A percentile compares a stretch with the other conserved stretches of the same genome.
These are phyloP conservation scores for Venturia oleaginea DNA, from an alignment of 2,329 filamentous ascomycete species.

Conservation along the genomic window DNA sequence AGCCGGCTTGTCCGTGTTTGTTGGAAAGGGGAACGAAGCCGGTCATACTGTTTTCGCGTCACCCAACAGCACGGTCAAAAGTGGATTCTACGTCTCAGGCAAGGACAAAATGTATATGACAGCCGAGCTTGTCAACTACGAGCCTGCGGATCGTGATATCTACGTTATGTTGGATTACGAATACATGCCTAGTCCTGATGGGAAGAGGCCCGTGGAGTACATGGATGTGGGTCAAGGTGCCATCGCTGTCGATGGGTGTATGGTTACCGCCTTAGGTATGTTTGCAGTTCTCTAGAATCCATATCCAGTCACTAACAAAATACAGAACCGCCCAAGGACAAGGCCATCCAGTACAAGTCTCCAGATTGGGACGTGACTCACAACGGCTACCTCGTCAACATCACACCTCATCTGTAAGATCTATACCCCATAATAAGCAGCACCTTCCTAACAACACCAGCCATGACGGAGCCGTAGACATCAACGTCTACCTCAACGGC, in stretches of 20 bases:
- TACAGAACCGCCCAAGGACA: slow-evolving; percentile 10
- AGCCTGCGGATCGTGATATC: slow-evolving; percentile 6
- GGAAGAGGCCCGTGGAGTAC: slow-evolving; percentile 8
- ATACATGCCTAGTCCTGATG: slow-evolving; percentile 1
- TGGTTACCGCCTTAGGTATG: background rate
- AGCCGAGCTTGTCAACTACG: slow-evolving; percentile 12
- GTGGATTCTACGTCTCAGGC: slow-evolving; percentile 10
- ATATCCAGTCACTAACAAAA: background rate
- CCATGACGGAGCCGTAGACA: slow-evolving; percentile 11
- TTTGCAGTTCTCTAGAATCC: too few species aligned
- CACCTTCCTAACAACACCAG: background rate
- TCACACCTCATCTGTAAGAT: slow-evolving; percentile 9
- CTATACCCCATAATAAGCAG: background rate
- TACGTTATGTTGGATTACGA: slow-evolving; percentile 12
- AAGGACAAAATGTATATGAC: slow-evolving; percentile 7
- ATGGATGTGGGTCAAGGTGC: slow-evolving; percentile 12
- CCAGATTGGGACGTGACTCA: slow-evolving; percentile 5
- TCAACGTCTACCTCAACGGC: slow-evolving; percentile 11
- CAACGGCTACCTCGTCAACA: slow-evolving; percentile 11
- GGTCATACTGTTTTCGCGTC: background rate
- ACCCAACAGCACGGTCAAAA: background rate
- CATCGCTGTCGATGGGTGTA: slow-evolving; percentile 10
- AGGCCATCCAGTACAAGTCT: slow-evolving; percentile 10
- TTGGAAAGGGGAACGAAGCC: slow-evolving; percentile 10
- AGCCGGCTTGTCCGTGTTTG: slow-evolving; percentile 10